These are phyloP conservation scores for Dendrobium catenatum DNA, from an alignment of 106 monocot genomes.

Conservation along the genomic window DNA sequence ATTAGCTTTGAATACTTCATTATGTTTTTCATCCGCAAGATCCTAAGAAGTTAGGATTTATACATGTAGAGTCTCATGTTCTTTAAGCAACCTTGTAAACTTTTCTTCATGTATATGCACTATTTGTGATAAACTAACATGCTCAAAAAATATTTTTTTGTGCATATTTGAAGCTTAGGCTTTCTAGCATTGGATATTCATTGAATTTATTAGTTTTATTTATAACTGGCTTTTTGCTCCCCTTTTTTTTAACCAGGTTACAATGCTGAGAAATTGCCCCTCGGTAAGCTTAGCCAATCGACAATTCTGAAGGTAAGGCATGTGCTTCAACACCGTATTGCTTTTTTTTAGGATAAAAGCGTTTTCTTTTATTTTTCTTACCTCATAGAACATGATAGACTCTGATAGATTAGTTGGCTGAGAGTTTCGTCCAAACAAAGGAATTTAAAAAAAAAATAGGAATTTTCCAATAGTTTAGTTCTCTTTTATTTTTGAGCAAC, in stretches of 20 bases:
- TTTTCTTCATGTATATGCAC: not conserved
- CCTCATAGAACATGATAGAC: not conserved
- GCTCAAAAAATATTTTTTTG: not conserved
- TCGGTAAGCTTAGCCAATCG: slow-evolving; percentile 95
- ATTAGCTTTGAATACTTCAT: not conserved
- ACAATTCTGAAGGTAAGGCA: slow-evolving; percentile 77
- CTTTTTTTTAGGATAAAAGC: not conserved
- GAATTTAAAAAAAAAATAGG: not conserved
- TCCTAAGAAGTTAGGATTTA: not conserved
- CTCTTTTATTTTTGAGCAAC: too few relatives aligned
- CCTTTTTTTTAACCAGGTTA: slow-evolving; percentile 42
- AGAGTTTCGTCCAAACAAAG: not conserved
- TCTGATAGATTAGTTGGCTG: not conserved
- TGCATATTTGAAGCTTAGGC: not conserved
- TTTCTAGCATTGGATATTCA: not conserved
- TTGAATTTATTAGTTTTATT: not conserved
- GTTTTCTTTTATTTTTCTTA: not conserved
- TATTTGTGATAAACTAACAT: not conserved
- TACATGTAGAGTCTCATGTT: not conserved
- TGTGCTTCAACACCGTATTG: not conserved
- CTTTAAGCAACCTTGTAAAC: not conserved
- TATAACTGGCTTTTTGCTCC: not conserved
- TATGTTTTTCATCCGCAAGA: not conserved
- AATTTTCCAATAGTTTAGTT: too few relatives aligned
- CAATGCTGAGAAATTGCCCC: slow-evolving; percentile 91